Evolutionary conservation across 2,329 filamentous ascomycete genomes (phyloP).

Genomic region (Exophiala lecanii-corni): DNA sequence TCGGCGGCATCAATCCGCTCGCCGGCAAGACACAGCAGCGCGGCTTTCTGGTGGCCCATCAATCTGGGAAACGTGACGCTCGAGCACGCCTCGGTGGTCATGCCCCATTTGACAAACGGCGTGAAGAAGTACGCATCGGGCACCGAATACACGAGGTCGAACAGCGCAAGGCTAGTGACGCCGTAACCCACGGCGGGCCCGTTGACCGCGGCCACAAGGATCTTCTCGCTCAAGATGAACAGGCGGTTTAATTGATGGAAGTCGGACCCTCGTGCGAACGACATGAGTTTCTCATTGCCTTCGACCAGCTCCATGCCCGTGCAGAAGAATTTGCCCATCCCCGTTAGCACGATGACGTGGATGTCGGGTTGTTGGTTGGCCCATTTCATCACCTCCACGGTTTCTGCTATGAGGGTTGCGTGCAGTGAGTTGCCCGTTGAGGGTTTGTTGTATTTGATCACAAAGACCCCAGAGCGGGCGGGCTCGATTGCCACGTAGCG

Average conservation of each 20-base stretch:
- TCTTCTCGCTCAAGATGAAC: conserved; percentile 69
- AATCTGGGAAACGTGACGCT: conserved; percentile 37
- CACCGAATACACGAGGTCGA: conserved; percentile 85
- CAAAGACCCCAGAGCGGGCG: neutral
- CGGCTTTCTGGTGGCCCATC: conserved; percentile 18
- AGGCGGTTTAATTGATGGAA: conserved; percentile 5
- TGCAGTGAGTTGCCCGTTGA: neutral
- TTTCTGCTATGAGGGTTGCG: neutral
- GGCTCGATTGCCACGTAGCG: neutral
- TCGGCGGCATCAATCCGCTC: conserved; percentile 13
- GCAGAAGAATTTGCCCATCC: conserved; percentile 5
- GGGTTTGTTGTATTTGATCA: neutral
- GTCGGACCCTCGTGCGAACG: neutral
- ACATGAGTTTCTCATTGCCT: neutral
- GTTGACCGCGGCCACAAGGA: conserved; percentile 86
- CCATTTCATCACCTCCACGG: neutral
- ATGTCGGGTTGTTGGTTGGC: neutral
- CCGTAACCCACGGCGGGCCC: conserved; percentile 84
- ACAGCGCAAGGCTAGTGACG: conserved; percentile 72
- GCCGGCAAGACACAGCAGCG: conserved; percentile 12
- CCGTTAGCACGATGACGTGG: conserved; percentile 2
- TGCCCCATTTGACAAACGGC: conserved; percentile 81
- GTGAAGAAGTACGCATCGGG: conserved; percentile 80
- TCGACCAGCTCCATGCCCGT: conserved; percentile 6
- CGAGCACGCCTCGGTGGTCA: conserved; percentile 82